Base-by-base conservation (phyloP, 768 basidiomycete genomes). In the Suillus subluteus region DNA sequence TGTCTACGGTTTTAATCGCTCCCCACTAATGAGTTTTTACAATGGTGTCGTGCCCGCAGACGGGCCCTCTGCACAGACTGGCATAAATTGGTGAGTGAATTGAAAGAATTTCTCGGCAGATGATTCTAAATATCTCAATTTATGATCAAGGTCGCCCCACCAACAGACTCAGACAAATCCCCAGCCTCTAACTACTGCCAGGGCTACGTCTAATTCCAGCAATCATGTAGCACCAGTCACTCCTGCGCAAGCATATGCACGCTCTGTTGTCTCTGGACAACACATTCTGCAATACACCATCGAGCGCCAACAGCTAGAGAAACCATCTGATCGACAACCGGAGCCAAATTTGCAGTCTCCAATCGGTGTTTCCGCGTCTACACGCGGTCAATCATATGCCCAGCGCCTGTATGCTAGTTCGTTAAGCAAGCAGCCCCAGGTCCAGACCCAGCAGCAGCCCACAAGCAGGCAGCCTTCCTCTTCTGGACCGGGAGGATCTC, bases 341-440 rank as follows among this genome's bases (percentile, higher is more conserved):
- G 35, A 44, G n/a, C 64, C 26, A 13, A 61, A 64, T 15, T 65
- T 43, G 5, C 32, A 66, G 8, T 52, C 54, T 35, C 46, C 55
- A 40, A 40, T 62, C 9, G 26, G 65, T 6, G 52, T 63, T n/a
- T 62, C 72, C 35, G 23, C 62, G 35, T 43, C 66, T 58, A 66
- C 62, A 13, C 67, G 58, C 50, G 76, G 73, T 16, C 66, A 72
- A 56, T 78, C 78, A 3, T 70, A 77, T 43, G 84, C 83, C 30
- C 83, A 83, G 58, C 79, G 78, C 59, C 71, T 85, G 35, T 85
- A 84, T 68, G 81, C 80, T 8, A 83, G 81, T 56, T 80, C 82
- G 5, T 62, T 74, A 35, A 71, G 66, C 63, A 73, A 69, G 62
- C 71, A 65, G 37, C 64, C 65, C 30, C 67, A 69, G 15, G 50